phyloP scores from a whole-genome alignment of 2,329 filamentous ascomycete species.

The Pseudohalonectria lignicola region DNA sequence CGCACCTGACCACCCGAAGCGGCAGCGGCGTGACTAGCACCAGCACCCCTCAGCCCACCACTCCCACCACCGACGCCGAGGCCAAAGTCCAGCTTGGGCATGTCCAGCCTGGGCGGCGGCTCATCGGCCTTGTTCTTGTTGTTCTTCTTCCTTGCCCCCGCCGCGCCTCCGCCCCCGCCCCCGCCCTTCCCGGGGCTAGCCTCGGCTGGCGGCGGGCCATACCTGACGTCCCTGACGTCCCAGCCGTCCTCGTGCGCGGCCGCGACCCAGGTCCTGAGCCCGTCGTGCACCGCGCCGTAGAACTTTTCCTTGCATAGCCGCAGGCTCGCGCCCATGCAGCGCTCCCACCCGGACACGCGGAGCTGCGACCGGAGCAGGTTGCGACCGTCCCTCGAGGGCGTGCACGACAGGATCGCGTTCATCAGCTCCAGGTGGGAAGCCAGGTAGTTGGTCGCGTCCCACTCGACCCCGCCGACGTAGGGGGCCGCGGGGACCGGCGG shows the following conservation, averaged over 20 bases:
- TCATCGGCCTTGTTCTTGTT: conserved; percentile 40
- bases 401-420: conserved; percentile 79
- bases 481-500: conserved; percentile 89
- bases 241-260: conserved; percentile 82
- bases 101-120: conserved; percentile 50
- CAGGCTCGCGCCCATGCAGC: conserved; percentile 72
- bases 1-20: not conserved
- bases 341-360: conserved; percentile 80
- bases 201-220: conserved; percentile 45
- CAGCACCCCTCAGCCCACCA: not conserved
- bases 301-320: conserved; percentile 97
- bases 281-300: conserved; percentile 84
- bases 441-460: conserved; percentile 96
- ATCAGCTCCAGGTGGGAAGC: conserved; percentile 86
- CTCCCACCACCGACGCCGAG: not conserved
- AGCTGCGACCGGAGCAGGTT: conserved; percentile 71
- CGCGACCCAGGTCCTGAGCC: conserved; percentile 78
- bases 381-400: conserved; percentile 55
- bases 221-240: conserved; percentile 71
- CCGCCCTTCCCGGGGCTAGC: conserved; percentile 33
- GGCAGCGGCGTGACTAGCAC: not conserved
- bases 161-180: conserved; percentile 9
- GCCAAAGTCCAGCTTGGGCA: conserved; percentile 43
- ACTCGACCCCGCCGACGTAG: conserved; percentile 94
- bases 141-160: conserved; percentile 18